A percentile compares a stretch with the other conserved stretches of the same genome.
phyloP scores from a whole-genome alignment of 441 rosid species.

The Lepidium campestre region DNA sequence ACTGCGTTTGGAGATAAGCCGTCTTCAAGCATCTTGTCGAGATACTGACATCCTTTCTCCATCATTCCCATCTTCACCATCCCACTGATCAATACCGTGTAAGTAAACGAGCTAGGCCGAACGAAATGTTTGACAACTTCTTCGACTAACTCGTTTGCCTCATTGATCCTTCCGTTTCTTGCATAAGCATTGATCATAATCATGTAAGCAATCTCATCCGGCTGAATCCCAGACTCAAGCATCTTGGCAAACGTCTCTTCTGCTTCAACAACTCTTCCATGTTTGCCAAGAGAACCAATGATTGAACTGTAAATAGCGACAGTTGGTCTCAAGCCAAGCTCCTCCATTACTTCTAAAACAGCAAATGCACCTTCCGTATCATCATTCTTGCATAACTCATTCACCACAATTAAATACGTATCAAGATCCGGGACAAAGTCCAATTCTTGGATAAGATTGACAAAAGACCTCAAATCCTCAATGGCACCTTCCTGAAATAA shows the following conservation, averaged over 20 bases:
- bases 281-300: conserved; percentile 39
- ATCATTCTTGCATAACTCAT: conserved; percentile 41
- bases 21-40: conserved; percentile 51
- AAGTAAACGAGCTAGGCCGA: conserved; percentile 42
- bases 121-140: conserved; percentile 37
- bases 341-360: conserved; percentile 41
- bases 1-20: conserved; percentile 52
- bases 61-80: conserved; percentile 48
- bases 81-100: conserved; percentile 50
- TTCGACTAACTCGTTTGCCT: conserved; percentile 44
- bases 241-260: conserved; percentile 51
- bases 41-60: conserved; percentile 47
- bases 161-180: conserved; percentile 30
- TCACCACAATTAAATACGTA: conserved; percentile 49
- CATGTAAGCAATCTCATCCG: conserved; percentile 54
- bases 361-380: conserved; percentile 35
- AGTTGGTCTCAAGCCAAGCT: conserved; percentile 44
- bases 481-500: conserved; percentile 34
- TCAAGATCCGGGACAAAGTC: conserved; percentile 42
- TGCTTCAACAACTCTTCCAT: conserved; percentile 41
- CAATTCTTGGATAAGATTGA: conserved; percentile 37
- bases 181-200: conserved; percentile 58
- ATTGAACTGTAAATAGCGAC: conserved; percentile 56
- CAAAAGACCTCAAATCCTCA: conserved; percentile 32
- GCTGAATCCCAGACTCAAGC: conserved; percentile 55